Base-by-base conservation (phyloP, 768 basidiomycete species). In the Boletus rubroflammeus region DNA sequence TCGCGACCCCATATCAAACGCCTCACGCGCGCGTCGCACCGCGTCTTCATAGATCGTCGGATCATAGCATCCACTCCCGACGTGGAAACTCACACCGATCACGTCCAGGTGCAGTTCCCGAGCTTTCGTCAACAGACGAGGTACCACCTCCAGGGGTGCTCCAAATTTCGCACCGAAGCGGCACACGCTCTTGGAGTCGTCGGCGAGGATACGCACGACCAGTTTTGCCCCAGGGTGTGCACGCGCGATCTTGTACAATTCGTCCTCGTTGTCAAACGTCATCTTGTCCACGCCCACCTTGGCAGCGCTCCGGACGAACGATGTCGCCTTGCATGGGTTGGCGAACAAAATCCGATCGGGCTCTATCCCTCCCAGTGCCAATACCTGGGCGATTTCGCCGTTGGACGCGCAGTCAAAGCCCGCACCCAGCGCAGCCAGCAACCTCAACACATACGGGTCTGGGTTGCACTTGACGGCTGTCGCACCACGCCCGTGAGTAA, bases 201-300 rank as follows among this genome's bases (percentile, higher is more conserved):
- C 97, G n/a, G 96, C 94, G 44, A 98, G 78, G 69, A 99, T 98
- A 61, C 97, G 91, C 35, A 98, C 73, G 62, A 98, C 85, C 44
- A 97, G 82, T 72, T 91, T 86, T 9, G 97, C 95, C 31, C 71
- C 63, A 0, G 94, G 91, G 69, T 94, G 85, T 6, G 78, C 73
- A 32, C 88, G 85, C 17, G 89, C 84, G 56, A 98, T 83, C 76
- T 99, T 99, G 83, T 88, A 81, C 17, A 99, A 76, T 69, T 99
- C 97, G 73, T 99, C 97, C 38, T 82, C 81, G 72, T 98, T 99
- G 76, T 99, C 97, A 68, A 99, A 99, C 6, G 96, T 98, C 96
- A 98, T 97, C 75, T 81, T 85, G 67, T 92, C 81, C 49, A 98
- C 95, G 21, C 89, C 85, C 31, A 76, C 72, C 62, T 81, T 84